Conservation (phyloP, 495 filamentous ascomycete species). For the Penicillium diatomitis region DNA sequence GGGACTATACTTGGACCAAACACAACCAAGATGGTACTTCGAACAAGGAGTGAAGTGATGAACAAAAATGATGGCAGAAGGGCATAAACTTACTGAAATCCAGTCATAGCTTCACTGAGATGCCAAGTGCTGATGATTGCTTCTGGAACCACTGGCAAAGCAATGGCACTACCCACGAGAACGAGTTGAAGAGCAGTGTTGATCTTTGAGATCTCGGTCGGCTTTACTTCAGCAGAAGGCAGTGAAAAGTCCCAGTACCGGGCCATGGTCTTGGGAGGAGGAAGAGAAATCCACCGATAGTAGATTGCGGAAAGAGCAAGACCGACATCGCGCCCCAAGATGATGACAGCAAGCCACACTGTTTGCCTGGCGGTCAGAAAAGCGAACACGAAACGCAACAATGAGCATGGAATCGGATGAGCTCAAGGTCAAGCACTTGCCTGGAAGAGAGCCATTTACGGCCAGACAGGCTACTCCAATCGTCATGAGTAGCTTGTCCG, state of each 20-base stretch:
- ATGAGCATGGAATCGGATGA: not conserved
- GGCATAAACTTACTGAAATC: conserved; percentile 54
- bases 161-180: conserved; percentile 68
- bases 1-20: conserved; percentile 5
- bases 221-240: conserved; percentile 85
- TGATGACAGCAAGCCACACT: conserved; percentile 83
- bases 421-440: conserved; percentile 33
- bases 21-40: not conserved
- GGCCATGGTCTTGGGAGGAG: conserved; percentile 80
- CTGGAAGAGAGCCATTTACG: conserved; percentile 67
- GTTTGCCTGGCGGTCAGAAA: not conserved
- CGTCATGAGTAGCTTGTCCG: conserved; percentile 93
- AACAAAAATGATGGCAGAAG: conserved; percentile 12
- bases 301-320: conserved; percentile 86
- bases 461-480: conserved; percentile 76
- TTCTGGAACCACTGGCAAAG: conserved; percentile 55
- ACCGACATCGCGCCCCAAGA: conserved; percentile 82
- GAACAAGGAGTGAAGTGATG: not conserved
- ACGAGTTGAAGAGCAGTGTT: conserved; percentile 77
- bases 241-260: conserved; percentile 98
- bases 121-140: conserved; percentile 34
- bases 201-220: conserved; percentile 83
- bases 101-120: conserved; percentile 46
- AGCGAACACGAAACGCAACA: not conserved
- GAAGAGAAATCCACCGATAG: conserved; percentile 88